A percentile compares a stretch with the other conserved stretches of the same genome.
Evolutionary conservation across 1,284 basidiomycete genomes (phyloP).

Genomic region (Ganoderma boninense): DNA sequence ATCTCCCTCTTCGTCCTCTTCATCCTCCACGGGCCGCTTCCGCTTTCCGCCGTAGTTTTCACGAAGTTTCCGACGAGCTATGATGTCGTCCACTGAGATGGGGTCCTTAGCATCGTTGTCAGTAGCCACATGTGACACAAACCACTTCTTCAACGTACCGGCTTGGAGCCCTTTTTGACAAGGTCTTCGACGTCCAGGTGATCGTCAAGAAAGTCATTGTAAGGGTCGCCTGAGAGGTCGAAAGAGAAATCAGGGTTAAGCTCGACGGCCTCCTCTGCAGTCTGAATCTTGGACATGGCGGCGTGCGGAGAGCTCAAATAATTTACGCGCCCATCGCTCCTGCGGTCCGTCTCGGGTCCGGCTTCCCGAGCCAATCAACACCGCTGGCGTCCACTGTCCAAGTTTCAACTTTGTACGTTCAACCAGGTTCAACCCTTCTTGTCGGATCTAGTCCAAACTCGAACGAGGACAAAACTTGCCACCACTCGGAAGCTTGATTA

Average conservation of each 20-base stretch:
- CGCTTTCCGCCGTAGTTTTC: slow-evolving; percentile 56
- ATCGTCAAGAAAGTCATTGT: slow-evolving; percentile 58
- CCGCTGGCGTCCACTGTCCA: too few relatives aligned
- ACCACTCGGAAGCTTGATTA: not conserved
- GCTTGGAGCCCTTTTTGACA: slow-evolving; percentile 69
- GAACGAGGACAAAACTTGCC: not conserved
- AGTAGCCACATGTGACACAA: slow-evolving; percentile 16
- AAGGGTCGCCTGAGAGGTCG: slow-evolving; percentile 78
- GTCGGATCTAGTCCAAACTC: not conserved
- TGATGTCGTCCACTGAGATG: slow-evolving; percentile 93
- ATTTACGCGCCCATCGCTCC: slow-evolving; percentile 23
- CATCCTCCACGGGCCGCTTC: slow-evolving; percentile 55
- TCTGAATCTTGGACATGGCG: slow-evolving; percentile 29
- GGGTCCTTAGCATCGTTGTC: slow-evolving; percentile 58
- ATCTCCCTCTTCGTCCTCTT: slow-evolving; percentile 44
- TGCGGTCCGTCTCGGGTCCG: slow-evolving; percentile 12
- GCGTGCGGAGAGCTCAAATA: slow-evolving; percentile 26
- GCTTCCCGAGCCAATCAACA: not conserved
- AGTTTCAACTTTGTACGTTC: too few relatives aligned
- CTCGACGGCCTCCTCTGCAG: slow-evolving; percentile 59
- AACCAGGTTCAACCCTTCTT: too few relatives aligned
- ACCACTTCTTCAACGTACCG: slow-evolving; percentile 54
- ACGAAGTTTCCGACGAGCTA: slow-evolving; percentile 69
- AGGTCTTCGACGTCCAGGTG: slow-evolving; percentile 55
- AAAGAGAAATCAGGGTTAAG: slow-evolving; percentile 88